A percentile compares a stretch with the other conserved stretches of the same genome.
phyloP scores from a whole-genome alignment of 805 yeast species.

The Candida verbasci region DNA sequence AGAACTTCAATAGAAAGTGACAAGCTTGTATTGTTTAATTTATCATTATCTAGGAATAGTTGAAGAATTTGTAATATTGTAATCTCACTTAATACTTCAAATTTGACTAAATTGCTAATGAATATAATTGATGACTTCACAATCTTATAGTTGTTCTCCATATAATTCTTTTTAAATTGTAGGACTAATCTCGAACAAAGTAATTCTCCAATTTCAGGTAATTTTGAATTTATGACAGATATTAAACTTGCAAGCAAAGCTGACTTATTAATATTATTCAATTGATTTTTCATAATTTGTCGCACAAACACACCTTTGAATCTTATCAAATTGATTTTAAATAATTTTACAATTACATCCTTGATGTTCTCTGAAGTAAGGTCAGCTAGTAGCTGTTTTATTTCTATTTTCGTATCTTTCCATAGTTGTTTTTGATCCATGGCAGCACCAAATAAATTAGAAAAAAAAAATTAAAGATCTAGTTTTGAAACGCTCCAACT shows the following conservation, averaged over 20 bases:
- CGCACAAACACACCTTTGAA: conserved; percentile 62
- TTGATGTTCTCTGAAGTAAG: conserved; percentile 45
- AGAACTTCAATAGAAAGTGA: conserved; percentile 51
- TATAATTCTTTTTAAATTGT: conserved; percentile 54
- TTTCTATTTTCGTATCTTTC: conserved; percentile 45
- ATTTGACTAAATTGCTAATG: conserved; percentile 60
- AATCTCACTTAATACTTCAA: conserved; percentile 43
- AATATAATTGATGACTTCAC: conserved; percentile 40
- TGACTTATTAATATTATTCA: conserved; percentile 34
- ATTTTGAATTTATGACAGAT: conserved; percentile 57
- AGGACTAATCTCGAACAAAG: conserved; percentile 49
- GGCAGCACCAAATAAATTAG: too few relatives aligned
- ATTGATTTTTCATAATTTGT: conserved; percentile 51
- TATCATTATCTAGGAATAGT: conserved; percentile 22
- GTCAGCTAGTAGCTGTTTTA: conserved; percentile 47
- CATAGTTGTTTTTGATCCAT: conserved; percentile 49
- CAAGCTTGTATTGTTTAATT: conserved; percentile 52
- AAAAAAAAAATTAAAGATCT: too few relatives aligned
- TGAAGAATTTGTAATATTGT: conserved; percentile 32
- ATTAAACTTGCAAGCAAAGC: conserved; percentile 54
- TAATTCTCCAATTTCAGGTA: conserved; percentile 66
- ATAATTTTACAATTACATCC: conserved; percentile 44
- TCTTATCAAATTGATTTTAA: conserved; percentile 53
- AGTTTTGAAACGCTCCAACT: too few relatives aligned
- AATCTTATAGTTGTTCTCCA: conserved; percentile 41